Conservation (phyloP, 2,329 filamentous ascomycete species). For the Penicillium sp. region DNA sequence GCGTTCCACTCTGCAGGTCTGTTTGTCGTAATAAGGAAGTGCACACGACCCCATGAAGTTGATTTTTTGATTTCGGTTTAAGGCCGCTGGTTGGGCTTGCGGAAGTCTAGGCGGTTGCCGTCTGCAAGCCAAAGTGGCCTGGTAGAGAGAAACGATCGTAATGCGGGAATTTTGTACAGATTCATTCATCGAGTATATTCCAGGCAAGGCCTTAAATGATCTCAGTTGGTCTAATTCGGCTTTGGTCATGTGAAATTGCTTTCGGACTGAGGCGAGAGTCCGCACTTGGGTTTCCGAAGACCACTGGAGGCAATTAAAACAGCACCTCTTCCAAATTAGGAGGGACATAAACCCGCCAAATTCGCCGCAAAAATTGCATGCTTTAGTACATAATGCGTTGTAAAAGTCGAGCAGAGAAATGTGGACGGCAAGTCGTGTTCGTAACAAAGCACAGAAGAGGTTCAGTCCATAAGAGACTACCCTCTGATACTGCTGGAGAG, state of each 20-base stretch:
- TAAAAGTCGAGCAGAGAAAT: constrained; percentile 15
- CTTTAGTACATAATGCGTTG: constrained; percentile 12
- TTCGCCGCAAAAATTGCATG: constrained; percentile 7
- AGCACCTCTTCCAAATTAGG: constrained; percentile 9
- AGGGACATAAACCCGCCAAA: constrained; percentile 13
- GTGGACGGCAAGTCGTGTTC: constrained; percentile 10
- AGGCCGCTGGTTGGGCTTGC: constrained; percentile 2
- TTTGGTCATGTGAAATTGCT: constrained; percentile 9
- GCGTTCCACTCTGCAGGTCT: constrained; percentile 9
- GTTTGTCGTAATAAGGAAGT: constrained; percentile 15
- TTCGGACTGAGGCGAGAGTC: constrained; percentile 12
- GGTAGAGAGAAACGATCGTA: constrained; percentile 14
- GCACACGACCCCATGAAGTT: constrained; percentile 18
- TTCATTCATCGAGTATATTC: constrained; percentile 16
- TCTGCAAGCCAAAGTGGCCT: constrained; percentile 9
- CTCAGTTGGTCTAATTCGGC: constrained; percentile 6
- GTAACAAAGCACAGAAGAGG: constrained; percentile 18
- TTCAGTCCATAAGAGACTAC: constrained; percentile 12
- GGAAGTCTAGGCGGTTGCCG: constrained; percentile 1
- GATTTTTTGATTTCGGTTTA: constrained; percentile 8
- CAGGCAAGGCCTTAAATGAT: constrained; percentile 13
- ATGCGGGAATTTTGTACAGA: constrained; percentile 8
- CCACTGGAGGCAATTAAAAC: constrained; percentile 12
- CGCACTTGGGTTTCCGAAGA: constrained; percentile 12
- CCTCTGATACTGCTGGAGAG: constrained; percentile 12